These are phyloP conservation scores for Dictyostelium intermedium DNA, from an alignment of 78 protist genomes.

Conservation along the genomic window DNA sequence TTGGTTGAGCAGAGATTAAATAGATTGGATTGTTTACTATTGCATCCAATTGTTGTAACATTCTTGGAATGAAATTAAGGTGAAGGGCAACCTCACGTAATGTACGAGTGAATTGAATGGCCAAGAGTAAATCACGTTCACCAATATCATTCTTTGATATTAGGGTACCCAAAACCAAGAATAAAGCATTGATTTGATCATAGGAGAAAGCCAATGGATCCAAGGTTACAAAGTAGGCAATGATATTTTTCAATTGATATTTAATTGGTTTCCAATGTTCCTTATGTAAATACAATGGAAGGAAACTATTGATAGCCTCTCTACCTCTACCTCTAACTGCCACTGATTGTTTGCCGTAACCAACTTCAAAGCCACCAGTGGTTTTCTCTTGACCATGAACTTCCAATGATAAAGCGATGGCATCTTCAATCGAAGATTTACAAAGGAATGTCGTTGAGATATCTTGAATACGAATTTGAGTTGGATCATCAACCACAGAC, in stretches of 20 bases:
- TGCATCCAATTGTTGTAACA: constrained; percentile 26
- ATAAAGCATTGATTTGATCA: constrained; percentile 63
- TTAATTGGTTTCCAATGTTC: constrained; percentile 59
- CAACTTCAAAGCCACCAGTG: constrained; percentile 72
- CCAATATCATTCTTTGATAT: constrained; percentile 68
- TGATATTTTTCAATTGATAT: constrained; percentile 34
- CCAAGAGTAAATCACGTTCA: constrained; percentile 46
- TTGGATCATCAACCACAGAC: constrained; percentile 77
- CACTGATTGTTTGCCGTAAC: constrained; percentile 11
- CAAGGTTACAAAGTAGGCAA: constrained; percentile 72
- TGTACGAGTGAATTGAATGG: constrained; percentile 63
- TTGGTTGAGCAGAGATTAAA: constrained; percentile 47
- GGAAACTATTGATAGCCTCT: constrained; percentile 77
- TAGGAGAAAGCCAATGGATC: constrained; percentile 75
- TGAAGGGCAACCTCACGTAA: constrained; percentile 26
- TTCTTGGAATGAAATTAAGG: constrained; percentile 13
- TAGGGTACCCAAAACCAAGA: constrained; percentile 60
- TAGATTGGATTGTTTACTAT: constrained; percentile 21
- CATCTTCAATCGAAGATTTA: constrained; percentile 79
- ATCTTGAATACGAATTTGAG: constrained; percentile 76
- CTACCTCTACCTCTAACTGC: constrained; percentile 78
- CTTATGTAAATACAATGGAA: constrained; percentile 56
- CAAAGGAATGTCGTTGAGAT: constrained; percentile 59
- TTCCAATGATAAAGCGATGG: constrained; percentile 23
- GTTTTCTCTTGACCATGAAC: constrained; percentile 49